These are phyloP conservation scores for Coemansia aciculifera DNA, from an alignment of 192 early-diverging fungal genomes.

Conservation along the genomic window DNA sequence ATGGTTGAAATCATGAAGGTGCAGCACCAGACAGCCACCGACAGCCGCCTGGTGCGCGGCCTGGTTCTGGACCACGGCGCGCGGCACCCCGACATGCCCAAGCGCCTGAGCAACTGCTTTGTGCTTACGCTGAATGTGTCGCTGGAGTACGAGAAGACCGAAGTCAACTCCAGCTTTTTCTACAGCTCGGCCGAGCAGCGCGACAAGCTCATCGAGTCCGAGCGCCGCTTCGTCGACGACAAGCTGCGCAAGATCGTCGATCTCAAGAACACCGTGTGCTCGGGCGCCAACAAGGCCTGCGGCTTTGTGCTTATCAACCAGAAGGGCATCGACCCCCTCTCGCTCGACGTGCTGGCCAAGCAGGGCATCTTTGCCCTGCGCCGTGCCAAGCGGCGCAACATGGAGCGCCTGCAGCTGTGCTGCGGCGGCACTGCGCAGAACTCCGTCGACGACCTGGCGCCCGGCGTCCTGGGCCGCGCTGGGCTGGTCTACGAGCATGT, in stretches of 20 bases:
- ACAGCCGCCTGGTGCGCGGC: slow-evolving; percentile 89
- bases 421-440: slow-evolving; percentile 96
- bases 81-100: slow-evolving; percentile 99
- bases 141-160: slow-evolving; percentile 98
- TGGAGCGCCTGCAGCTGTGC: slow-evolving; percentile 96
- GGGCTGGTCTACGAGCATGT: slow-evolving; percentile 95
- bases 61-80: slow-evolving; percentile 98
- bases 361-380: slow-evolving; percentile 92
- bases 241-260: slow-evolving; percentile 94
- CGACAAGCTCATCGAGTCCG: slow-evolving; percentile 97
- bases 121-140: slow-evolving; percentile 96
- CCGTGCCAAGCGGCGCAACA: slow-evolving; percentile 98
- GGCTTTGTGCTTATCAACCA: slow-evolving; percentile 98
- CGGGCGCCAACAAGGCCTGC: slow-evolving; percentile 71
- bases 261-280: slow-evolving; percentile 94
- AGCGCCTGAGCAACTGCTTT: slow-evolving; percentile 84
- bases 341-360: slow-evolving; percentile 95
- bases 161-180: slow-evolving; percentile 99
- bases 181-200: slow-evolving; percentile 98
- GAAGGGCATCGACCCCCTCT: slow-evolving; percentile 98
- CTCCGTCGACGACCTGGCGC: slow-evolving; percentile 93
- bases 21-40: slow-evolving; percentile 98
- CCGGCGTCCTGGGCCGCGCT: slow-evolving; percentile 83
- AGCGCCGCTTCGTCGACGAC: slow-evolving; percentile 93
- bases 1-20: slow-evolving; percentile 99